phyloP scores from a whole-genome alignment of 2,329 filamentous ascomycete genomes.

The Escovopsis sp. region DNA sequence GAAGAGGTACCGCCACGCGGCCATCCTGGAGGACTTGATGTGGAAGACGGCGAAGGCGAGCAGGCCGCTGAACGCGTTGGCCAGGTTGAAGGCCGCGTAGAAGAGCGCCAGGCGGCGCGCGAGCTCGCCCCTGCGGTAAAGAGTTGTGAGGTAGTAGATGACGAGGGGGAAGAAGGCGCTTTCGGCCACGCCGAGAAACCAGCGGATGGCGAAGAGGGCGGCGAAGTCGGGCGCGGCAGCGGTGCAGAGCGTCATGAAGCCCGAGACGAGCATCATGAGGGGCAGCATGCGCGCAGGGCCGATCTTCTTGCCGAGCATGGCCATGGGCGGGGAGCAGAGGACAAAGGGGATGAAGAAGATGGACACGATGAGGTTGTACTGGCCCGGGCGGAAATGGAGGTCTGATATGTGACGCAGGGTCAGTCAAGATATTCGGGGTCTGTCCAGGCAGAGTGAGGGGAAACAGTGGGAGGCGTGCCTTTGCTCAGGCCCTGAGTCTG shows the following conservation, averaged over 20 bases:
- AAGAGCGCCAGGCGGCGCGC: slow-evolving; percentile 44
- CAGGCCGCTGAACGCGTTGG: slow-evolving; percentile 39
- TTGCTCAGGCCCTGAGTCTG: slow-evolving; percentile 35
- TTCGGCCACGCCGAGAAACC: slow-evolving; percentile 39
- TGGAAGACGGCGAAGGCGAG: slow-evolving; percentile 35
- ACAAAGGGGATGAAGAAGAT: slow-evolving; percentile 70
- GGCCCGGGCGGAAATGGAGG: slow-evolving; percentile 38
- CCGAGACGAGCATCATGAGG: slow-evolving; percentile 57
- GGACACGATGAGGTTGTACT: slow-evolving; percentile 57
- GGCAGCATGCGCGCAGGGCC: slow-evolving; percentile 54
- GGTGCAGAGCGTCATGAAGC: slow-evolving; percentile 48
- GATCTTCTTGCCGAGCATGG: slow-evolving; percentile 55
- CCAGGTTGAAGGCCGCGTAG: slow-evolving; percentile 63
- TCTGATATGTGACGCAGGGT: slow-evolving; percentile 14
- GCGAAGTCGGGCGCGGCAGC: slow-evolving; percentile 35
- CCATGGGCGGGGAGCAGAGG: slow-evolving; percentile 43
- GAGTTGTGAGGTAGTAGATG: slow-evolving; percentile 38
- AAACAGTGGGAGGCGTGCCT: slow-evolving; percentile 6
- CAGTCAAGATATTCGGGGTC: not conserved
- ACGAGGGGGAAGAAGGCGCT: slow-evolving; percentile 40
- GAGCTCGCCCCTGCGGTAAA: slow-evolving; percentile 33
- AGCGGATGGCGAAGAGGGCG: slow-evolving; percentile 33
- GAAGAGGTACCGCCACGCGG: slow-evolving; percentile 35
- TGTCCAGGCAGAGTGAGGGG: not conserved
- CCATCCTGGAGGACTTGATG: slow-evolving; percentile 22